A percentile compares a stretch with the other conserved stretches of the same genome.
phyloP scores from a whole-genome alignment of 164 flowering plant genomes.

The Kingdonia uniflora region DNA sequence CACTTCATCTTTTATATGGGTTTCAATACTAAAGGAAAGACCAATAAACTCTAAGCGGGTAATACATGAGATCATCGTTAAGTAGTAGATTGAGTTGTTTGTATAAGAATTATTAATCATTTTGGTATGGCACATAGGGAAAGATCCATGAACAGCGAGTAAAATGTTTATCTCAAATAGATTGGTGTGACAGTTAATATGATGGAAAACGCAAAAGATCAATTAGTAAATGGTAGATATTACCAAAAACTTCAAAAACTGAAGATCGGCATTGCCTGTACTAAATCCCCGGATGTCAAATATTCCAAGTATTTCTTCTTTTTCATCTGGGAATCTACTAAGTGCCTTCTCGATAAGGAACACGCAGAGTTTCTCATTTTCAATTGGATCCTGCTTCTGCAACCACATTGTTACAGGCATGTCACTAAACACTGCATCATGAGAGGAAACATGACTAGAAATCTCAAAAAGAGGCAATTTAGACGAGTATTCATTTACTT shows the following conservation, averaged over 20 bases:
- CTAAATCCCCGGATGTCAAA: slow-evolving; percentile 72
- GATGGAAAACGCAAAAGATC: not conserved
- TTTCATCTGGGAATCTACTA: slow-evolving; percentile 58
- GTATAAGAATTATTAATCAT: no score
- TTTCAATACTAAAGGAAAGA: not conserved
- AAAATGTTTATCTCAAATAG: not conserved
- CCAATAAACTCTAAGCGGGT: not conserved
- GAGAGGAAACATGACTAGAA: slow-evolving; percentile 5
- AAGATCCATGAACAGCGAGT: not conserved
- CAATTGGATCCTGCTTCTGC: slow-evolving; percentile 50
- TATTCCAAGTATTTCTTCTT: slow-evolving; percentile 66
- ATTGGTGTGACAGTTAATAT: not conserved
- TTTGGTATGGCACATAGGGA: no score
- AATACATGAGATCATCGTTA: no score
- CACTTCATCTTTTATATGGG: not conserved
- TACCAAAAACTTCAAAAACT: slow-evolving; percentile 79
- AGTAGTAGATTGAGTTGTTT: not conserved
- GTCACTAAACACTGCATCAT: slow-evolving; percentile 8
- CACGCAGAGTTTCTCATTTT: slow-evolving; percentile 70
- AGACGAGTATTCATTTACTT: slow-evolving; percentile 6
- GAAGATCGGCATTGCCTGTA: slow-evolving; percentile 62
- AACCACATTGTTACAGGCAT: slow-evolving; percentile 10
- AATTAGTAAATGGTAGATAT: slow-evolving; percentile 2
- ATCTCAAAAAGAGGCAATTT: not conserved
- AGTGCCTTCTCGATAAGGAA: slow-evolving; percentile 74